Percentiles rank a stretch among this genome's conserved stretches.
These are phyloP conservation scores for Polymyxa betae DNA, from an alignment of 208 protist genomes.

Conservation along the genomic window DNA sequence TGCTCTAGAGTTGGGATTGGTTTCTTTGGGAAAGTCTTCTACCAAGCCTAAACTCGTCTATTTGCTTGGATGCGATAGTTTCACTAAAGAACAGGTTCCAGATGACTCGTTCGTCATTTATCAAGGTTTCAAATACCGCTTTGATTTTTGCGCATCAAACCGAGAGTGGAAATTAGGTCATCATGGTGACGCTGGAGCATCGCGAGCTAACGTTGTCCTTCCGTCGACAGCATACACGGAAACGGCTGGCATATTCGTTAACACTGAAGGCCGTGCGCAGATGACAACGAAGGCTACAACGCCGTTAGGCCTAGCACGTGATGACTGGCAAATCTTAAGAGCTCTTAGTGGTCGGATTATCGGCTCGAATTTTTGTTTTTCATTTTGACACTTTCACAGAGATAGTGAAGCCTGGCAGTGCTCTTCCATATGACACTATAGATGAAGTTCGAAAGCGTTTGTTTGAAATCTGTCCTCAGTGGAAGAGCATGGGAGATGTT, in stretches of 20 bases:
- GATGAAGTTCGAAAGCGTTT: constrained; percentile 64
- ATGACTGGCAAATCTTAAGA: constrained; percentile 73
- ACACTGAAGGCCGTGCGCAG: constrained; percentile 72
- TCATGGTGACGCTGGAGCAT: constrained; percentile 71
- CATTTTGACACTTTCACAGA: constrained; percentile 45
- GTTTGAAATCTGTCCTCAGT: constrained; percentile 61
- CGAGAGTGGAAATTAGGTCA: constrained; percentile 36
- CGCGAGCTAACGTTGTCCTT: constrained; percentile 69
- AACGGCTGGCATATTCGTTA: constrained; percentile 72
- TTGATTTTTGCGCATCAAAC: not conserved
- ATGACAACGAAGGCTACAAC: constrained; percentile 62
- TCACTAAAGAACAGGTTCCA: not conserved
- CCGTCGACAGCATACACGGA: constrained; percentile 74
- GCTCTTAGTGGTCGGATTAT: constrained; percentile 57
- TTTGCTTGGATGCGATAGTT: constrained; percentile 68
- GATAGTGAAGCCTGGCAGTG: constrained; percentile 45
- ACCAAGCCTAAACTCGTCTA: constrained; percentile 63
- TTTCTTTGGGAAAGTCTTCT: not conserved
- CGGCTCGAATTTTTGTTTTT: not conserved
- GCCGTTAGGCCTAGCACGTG: constrained; percentile 67
- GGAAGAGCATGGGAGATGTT: not conserved
- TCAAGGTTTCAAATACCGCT: constrained; percentile 61
- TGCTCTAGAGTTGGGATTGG: constrained; percentile 73
- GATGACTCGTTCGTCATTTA: constrained; percentile 70
- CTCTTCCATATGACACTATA: constrained; percentile 70